These are phyloP conservation scores for Hebeloma cylindrosporum DNA, from an alignment of 768 basidiomycete species.

Conservation along the genomic window DNA sequence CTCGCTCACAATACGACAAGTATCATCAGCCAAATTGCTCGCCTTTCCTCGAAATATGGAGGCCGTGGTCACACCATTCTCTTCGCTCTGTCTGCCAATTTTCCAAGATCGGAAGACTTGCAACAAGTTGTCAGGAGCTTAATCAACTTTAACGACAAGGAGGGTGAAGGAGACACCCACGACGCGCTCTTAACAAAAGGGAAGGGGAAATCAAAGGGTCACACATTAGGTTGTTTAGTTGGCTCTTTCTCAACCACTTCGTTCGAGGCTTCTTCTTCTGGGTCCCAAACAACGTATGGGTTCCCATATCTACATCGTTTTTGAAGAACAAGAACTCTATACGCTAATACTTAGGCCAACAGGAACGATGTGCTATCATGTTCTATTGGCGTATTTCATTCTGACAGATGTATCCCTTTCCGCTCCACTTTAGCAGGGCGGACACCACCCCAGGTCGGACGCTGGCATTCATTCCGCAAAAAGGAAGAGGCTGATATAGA, in stretches of 20 bases:
- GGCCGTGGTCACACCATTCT: conserved; percentile 40
- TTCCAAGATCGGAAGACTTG: conserved; percentile 34
- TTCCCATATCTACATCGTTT: too few species aligned
- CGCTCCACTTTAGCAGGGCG: conserved; percentile 64
- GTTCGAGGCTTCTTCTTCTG: too few species aligned
- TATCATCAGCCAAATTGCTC: conserved; percentile 35
- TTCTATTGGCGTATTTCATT: conserved; percentile 56
- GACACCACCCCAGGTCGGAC: conserved; percentile 61
- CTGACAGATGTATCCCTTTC: conserved; percentile 46
- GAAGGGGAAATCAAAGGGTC: conserved; percentile 28
- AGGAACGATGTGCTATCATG: conserved; percentile 45
- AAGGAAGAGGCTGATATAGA: conserved; percentile 20
- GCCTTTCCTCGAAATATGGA: conserved; percentile 29
- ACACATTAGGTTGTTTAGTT: conserved; percentile 63
- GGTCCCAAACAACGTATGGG: too few species aligned
- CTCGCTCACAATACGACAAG: conserved; percentile 36
- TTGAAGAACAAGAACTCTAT: too few species aligned
- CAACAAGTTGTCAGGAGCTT: conserved; percentile 40
- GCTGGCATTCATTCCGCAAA: conserved; percentile 64
- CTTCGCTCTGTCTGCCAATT: conserved; percentile 50
- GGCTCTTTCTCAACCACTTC: conserved; percentile 36
- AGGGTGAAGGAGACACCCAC: neutral
- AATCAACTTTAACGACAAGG: conserved; percentile 29
- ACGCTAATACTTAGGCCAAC: too few species aligned
- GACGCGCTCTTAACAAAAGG: conserved; percentile 3